phyloP scores from a whole-genome alignment of 1,139 yeast species.

The Torulaspora pretoriensis region DNA sequence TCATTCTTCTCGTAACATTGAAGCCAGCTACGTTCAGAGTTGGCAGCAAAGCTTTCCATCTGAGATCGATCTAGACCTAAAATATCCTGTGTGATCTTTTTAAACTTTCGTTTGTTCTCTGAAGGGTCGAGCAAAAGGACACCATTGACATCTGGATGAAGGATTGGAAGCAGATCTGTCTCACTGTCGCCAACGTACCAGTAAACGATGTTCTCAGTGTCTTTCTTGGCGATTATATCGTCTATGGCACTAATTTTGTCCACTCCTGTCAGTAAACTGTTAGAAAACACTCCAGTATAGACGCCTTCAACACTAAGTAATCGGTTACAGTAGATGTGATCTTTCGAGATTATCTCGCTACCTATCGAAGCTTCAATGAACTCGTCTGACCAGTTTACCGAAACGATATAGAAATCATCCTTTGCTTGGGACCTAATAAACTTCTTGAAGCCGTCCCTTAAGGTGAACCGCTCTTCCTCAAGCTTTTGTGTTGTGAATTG shows the following conservation, averaged over 20 bases:
- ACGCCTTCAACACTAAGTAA: conserved; percentile 14
- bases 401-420: conserved; percentile 23
- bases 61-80: conserved; percentile 17
- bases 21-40: conserved; percentile 4
- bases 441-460: conserved; percentile 19
- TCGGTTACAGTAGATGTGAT: conserved; percentile 27
- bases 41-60: conserved; percentile 8
- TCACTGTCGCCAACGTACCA: conserved; percentile 38
- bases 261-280: conserved; percentile 27
- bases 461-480: conserved; percentile 2
- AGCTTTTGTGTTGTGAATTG: conserved; percentile 10
- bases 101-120: conserved; percentile 28
- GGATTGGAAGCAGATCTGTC: conserved; percentile 30
- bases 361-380: conserved; percentile 25
- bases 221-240: conserved; percentile 9
- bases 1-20: conserved; percentile 15
- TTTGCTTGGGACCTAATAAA: conserved; percentile 8
- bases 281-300: conserved; percentile 30
- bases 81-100: conserved; percentile 16
- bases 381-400: conserved; percentile 34
- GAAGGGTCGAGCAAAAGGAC: conserved; percentile 26
- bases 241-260: conserved; percentile 26
- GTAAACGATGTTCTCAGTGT: not conserved
- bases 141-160: conserved; percentile 31
- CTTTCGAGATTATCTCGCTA: conserved; percentile 1